Conservation (phyloP, 768 basidiomycete species). For the Suillus subluteus region DNA sequence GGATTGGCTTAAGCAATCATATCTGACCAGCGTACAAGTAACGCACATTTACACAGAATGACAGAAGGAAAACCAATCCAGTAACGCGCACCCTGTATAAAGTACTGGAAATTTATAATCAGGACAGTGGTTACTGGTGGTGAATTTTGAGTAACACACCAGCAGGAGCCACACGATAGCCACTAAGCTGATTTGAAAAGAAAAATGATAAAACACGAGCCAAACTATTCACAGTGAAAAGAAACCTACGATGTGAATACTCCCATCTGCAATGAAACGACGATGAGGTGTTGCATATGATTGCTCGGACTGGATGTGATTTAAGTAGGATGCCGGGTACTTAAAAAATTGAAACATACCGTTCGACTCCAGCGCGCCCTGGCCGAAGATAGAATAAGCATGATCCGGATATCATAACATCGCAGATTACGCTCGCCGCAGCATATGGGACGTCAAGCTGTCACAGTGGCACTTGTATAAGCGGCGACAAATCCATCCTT, state of each 20-base stretch:
- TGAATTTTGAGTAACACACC: background rate
- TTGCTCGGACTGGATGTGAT: background rate
- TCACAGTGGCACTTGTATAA: background rate
- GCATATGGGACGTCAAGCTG: constrained; percentile 28
- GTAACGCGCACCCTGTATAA: background rate
- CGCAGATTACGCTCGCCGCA: constrained; percentile 15
- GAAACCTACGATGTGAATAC: background rate
- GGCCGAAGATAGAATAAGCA: constrained; percentile 27
- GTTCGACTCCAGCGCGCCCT: constrained; percentile 14
- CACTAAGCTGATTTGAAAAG: background rate
- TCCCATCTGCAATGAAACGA: constrained; percentile 1
- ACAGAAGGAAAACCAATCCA: background rate
- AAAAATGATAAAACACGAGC: background rate
- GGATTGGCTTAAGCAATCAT: background rate
- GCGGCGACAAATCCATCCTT: background rate
- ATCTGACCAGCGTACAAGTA: background rate
- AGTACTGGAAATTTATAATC: background rate
- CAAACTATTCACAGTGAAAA: background rate
- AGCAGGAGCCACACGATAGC: background rate
- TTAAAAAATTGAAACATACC: constrained; percentile 8
- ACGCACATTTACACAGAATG: background rate
- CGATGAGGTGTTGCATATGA: background rate
- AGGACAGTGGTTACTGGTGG: background rate
- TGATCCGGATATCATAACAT: constrained; percentile 23
- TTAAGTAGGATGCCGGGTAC: background rate